Base-by-base conservation (phyloP, 2,329 filamentous ascomycete genomes). In the Fragosphaeria purpurea region DNA sequence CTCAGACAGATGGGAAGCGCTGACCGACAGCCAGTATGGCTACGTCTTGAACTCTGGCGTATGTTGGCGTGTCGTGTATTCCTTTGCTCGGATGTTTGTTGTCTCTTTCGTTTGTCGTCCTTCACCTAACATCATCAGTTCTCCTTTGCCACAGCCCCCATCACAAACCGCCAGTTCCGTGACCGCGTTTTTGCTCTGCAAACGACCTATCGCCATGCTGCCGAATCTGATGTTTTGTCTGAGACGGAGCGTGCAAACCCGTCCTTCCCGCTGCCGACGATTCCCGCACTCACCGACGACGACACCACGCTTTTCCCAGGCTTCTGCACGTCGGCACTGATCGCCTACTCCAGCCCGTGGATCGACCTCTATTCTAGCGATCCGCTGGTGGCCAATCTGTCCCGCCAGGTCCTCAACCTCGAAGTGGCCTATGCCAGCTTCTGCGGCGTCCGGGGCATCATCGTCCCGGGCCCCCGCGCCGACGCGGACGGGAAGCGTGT, bases 371-470 rank as follows among this genome's bases (percentile, higher is more conserved):
- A 83, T 60, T 95, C 90, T 3, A 70, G 82, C 1, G 85, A 96
- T 64, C 86, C 89, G 6, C 67, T 91, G 55, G 83, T 97, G 55
- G 82, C 88, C 7, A 87, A 86, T 64, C 77, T 97, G 52, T 96
- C 91, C 38, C 82, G 87, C 43, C 91, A 96, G 68, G 86, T 95
- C 6, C 73, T 98, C 56, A 89, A 89, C 63, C 76, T 95, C 40
- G 93, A 98, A 65, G 78, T 97, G 45, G 86, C 88, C 46, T 98
- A 96, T 68, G 93, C 94, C 56, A 90, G 88, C 55, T 98, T 97
- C 68, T 96, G 89, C 62, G 94, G 94, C 38, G 78, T 93, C 45
- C 82, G 83, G 50, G 94, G 86, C 66, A 75, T 97, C 52, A 72
- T 97, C 47, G 74, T 98, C 34, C 82, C 85, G 2, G 89, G 89